Conservation (phyloP, 2,329 filamentous ascomycete genomes). For the Ophiostoma triangulosporum region DNA sequence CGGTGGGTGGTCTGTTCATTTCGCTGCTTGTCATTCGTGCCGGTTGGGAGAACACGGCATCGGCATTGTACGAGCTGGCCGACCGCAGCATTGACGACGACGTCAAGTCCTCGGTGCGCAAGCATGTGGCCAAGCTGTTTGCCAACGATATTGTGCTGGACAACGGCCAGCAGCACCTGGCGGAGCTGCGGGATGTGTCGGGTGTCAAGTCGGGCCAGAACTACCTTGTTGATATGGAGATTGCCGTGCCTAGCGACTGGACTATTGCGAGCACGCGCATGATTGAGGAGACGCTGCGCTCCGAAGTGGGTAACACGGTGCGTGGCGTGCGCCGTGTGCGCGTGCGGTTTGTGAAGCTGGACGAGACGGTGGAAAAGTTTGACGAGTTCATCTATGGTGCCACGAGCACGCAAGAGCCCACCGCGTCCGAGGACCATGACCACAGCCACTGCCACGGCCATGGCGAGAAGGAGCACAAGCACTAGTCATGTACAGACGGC, state of each 20-base stretch:
- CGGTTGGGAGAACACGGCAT: constrained; percentile 71
- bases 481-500: neutral
- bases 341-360: constrained; percentile 67
- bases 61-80: constrained; percentile 76
- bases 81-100: constrained; percentile 82
- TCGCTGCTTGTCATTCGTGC: constrained; percentile 88
- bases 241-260: constrained; percentile 67
- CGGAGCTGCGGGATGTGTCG: constrained; percentile 65
- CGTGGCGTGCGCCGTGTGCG: constrained; percentile 73
- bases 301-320: constrained; percentile 60
- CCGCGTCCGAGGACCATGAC: constrained; percentile 43
- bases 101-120: constrained; percentile 57
- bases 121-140: constrained; percentile 49
- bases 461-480: constrained; percentile 12
- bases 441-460: constrained; percentile 28
- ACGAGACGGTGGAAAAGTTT: constrained; percentile 40
- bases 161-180: constrained; percentile 41
- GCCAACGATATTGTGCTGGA: constrained; percentile 21
- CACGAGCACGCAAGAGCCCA: constrained; percentile 41
- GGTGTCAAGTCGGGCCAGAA: constrained; percentile 95
- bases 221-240: constrained; percentile 80
- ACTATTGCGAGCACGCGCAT: constrained; percentile 55
- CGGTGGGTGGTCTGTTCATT: constrained; percentile 83
- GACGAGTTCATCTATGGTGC: constrained; percentile 68
- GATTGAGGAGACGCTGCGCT: constrained; percentile 62